Percentiles rank a stretch among this genome's conserved stretches.
Conservation (phyloP, 495 filamentous ascomycete species). For the Mytilinidion resinicola region DNA sequence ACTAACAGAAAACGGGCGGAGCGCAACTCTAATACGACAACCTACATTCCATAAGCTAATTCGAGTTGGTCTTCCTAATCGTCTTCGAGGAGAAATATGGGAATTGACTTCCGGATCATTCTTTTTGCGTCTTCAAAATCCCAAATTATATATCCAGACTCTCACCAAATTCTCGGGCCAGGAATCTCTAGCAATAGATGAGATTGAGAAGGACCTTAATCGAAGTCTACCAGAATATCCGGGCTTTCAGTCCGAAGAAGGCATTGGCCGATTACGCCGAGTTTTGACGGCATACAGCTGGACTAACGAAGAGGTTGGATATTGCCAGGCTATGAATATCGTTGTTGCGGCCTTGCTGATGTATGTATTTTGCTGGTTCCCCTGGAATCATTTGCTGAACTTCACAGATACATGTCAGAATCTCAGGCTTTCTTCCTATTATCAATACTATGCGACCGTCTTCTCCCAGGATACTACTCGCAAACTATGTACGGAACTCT, state of each 20-base stretch:
- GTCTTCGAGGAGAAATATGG: constrained; percentile 91
- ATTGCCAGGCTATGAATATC: constrained; percentile 99
- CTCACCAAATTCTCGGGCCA: constrained; percentile 72
- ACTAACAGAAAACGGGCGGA: constrained; percentile 78
- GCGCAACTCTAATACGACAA: constrained; percentile 84
- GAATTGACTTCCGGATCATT: constrained; percentile 88
- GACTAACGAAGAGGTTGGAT: constrained; percentile 89
- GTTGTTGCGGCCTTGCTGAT: constrained; percentile 93
- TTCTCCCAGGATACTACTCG: constrained; percentile 94
- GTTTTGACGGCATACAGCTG: constrained; percentile 96
- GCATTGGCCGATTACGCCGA: constrained; percentile 79
- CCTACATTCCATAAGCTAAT: constrained; percentile 97
- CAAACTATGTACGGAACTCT: constrained; percentile 98
- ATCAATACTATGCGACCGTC: constrained; percentile 82
- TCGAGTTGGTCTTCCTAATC: constrained; percentile 88
- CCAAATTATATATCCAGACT: constrained; percentile 75
- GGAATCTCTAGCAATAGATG: constrained; percentile 90
- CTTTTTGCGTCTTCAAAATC: constrained; percentile 78
- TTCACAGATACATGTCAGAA: constrained; percentile 83
- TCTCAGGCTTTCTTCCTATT: constrained; percentile 92
- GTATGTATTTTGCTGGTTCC: constrained; percentile 37
- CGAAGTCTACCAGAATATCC: constrained; percentile 93
- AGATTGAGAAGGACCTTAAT: constrained; percentile 98
- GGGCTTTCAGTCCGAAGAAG: constrained; percentile 93
- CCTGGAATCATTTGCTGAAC: constrained; percentile 23